Conservation (phyloP, 225 moss, liverwort and hornwort species). For the Thuidium tamariscinum region DNA sequence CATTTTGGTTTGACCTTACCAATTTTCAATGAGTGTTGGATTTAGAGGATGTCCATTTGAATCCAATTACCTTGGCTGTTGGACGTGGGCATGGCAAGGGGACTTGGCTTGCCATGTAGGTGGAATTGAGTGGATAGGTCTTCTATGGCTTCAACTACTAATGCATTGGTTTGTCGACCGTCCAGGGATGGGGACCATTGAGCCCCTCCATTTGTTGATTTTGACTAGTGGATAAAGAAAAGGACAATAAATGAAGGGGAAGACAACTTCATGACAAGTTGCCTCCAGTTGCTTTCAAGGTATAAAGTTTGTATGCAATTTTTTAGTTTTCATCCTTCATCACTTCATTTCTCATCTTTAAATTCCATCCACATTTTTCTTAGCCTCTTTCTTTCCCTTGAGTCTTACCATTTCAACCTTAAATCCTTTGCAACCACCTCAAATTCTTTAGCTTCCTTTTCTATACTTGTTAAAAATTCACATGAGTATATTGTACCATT, state of each 20-base stretch:
- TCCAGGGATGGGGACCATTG: background rate
- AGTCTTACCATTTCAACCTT: background rate
- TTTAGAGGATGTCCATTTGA: background rate
- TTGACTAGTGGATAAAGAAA: background rate
- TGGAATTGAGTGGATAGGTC: accelerated
- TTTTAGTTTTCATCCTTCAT: accelerated
- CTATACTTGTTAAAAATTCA: background rate
- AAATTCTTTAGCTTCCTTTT: background rate
- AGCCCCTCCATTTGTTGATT: background rate
- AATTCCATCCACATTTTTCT: background rate
- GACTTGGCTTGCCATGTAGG: background rate
- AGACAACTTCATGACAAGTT: background rate
- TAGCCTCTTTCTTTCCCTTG: background rate
- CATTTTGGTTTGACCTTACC: background rate
- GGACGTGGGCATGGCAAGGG: accelerated
- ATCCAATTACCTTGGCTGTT: background rate
- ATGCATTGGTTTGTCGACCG: background rate
- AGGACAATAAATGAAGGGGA: background rate
- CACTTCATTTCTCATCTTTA: background rate
- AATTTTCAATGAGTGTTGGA: background rate
- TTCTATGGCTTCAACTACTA: background rate
- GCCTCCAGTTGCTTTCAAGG: accelerated
- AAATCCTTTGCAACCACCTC: accelerated
- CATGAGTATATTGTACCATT: background rate
- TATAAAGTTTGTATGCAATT: accelerated